Base-by-base conservation (phyloP, 2,329 filamentous ascomycete genomes). In the Helotiales sp. region DNA sequence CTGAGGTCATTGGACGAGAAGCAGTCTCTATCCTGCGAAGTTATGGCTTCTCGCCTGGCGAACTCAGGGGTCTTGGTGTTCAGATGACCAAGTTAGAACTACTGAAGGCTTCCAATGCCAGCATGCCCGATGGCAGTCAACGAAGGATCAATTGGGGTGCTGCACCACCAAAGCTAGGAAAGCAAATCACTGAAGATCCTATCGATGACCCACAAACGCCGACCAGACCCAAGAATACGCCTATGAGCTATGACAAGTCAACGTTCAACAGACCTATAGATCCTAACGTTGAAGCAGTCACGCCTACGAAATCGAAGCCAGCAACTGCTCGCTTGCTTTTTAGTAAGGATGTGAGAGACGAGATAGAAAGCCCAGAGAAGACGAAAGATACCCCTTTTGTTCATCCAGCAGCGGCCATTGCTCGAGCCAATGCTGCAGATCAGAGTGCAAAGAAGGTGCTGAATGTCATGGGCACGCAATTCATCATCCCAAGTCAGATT, bases 81-180 rank as follows among this genome's bases (percentile, higher is more conserved):
- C 95, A 97, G 77, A 91, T 98, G 88, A 96, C 93, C 15, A 97
- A 93, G 78, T 84, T 99, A 3, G 93, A 97, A 73, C 88, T 91
- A 0, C 81, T 96, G 74, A 97, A 92, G 75, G 75, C 80, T 17
- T 81, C 83, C 1, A 74, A 79, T 0, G 81, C 85, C n/a, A 85
- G 81, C 1, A 81, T 83, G 1, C 78, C 84, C 1, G 89, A 93
- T 62, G 88, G 91, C 68, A 97, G 93, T 74, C 95, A 98, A 78
- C 90, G 86, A 70, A 90, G 87, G 58, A 83, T 98, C 22, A 87
- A 85, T 40, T 97, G 97, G 80, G 89, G 88, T 63, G 76, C 82
- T 7, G 61, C 77, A 26, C 75, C 79, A 6, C 77, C 80, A 3
- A 76, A 77, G 1, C 74, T 80, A 8, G 72, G 75, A 0, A 85